A percentile compares a stretch with the other conserved stretches of the same genome.
These are phyloP conservation scores for Penicillium sp. DNA, from an alignment of 2,329 filamentous ascomycete genomes.

Conservation along the genomic window DNA sequence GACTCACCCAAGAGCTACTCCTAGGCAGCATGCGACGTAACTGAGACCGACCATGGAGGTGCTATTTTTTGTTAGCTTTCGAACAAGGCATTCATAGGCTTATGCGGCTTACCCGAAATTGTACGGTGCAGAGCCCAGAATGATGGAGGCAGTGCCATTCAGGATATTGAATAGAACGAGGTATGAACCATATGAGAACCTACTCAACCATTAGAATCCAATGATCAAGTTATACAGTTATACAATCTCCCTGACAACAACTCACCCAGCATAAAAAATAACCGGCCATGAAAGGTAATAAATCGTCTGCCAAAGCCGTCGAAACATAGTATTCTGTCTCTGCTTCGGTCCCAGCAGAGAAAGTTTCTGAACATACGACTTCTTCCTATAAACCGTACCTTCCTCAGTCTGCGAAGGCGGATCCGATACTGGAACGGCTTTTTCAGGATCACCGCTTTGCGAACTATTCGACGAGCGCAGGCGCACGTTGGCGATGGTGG, in stretches of 20 bases:
- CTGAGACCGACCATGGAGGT: constrained; percentile 49
- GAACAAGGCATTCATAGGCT: background rate
- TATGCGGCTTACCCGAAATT: constrained; percentile 41
- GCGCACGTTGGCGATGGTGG: constrained; percentile 14
- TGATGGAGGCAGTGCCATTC: constrained; percentile 48
- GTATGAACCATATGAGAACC: constrained; percentile 49
- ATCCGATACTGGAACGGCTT: constrained; percentile 15
- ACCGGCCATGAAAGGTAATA: constrained; percentile 48
- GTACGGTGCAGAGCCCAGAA: constrained; percentile 44
- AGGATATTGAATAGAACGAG: constrained; percentile 50
- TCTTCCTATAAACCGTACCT: constrained; percentile 36
- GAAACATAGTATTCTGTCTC: constrained; percentile 42
- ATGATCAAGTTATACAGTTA: background rate
- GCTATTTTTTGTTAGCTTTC: constrained; percentile 33
- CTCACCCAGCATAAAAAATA: constrained; percentile 47
- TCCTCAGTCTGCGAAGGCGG: constrained; percentile 22
- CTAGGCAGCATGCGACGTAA: constrained; percentile 46
- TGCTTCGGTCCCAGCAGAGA: constrained; percentile 38
- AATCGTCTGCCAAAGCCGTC: constrained; percentile 40
- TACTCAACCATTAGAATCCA: constrained; percentile 19
- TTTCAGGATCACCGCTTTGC: constrained; percentile 30
- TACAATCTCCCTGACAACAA: background rate
- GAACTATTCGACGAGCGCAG: constrained; percentile 16
- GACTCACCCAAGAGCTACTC: constrained; percentile 40
- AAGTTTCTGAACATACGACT: constrained; percentile 43